phyloP scores from a whole-genome alignment of 768 basidiomycete species.

The Russula griseocarnosa region DNA sequence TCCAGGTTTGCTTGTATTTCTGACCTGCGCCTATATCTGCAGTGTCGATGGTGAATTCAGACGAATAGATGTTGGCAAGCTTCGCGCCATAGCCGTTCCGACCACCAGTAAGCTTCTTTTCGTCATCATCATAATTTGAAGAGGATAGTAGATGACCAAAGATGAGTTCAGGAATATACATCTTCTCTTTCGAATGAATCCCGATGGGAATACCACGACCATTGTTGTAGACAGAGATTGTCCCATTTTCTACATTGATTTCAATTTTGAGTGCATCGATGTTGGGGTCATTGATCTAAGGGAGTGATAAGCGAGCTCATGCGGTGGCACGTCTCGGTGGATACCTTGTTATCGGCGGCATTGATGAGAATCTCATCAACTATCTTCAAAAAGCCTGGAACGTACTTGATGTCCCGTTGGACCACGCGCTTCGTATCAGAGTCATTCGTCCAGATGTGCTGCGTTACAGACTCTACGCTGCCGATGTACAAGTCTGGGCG shows the following conservation, averaged over 20 bases:
- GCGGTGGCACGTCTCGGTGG: slow-evolving; percentile 26
- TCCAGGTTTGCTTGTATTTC: slow-evolving; percentile 96
- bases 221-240: slow-evolving; percentile 93
- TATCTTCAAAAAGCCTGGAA: slow-evolving; percentile 99
- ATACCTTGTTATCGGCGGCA: slow-evolving; percentile 97
- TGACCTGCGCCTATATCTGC: slow-evolving; percentile 80
- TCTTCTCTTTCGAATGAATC: slow-evolving; percentile 87
- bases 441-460: slow-evolving; percentile 94
- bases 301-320: background rate
- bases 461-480: slow-evolving; percentile 83
- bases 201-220: slow-evolving; percentile 95
- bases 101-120: slow-evolving; percentile 98
- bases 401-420: slow-evolving; percentile 77
- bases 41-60: slow-evolving; percentile 93
- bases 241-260: slow-evolving; percentile 77
- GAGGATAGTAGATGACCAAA: slow-evolving; percentile 93
- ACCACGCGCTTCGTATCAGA: slow-evolving; percentile 79
- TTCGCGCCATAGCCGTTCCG: slow-evolving; percentile 99
- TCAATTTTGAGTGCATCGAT: slow-evolving; percentile 92
- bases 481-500: slow-evolving; percentile 96
- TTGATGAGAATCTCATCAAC: slow-evolving; percentile 99
- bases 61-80: slow-evolving; percentile 96
- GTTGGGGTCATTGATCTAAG: slow-evolving; percentile 80
- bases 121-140: slow-evolving; percentile 97
- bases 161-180: slow-evolving; percentile 95